Conservation (phyloP, 345 rosid species). For the Eutrema heterophyllum region DNA sequence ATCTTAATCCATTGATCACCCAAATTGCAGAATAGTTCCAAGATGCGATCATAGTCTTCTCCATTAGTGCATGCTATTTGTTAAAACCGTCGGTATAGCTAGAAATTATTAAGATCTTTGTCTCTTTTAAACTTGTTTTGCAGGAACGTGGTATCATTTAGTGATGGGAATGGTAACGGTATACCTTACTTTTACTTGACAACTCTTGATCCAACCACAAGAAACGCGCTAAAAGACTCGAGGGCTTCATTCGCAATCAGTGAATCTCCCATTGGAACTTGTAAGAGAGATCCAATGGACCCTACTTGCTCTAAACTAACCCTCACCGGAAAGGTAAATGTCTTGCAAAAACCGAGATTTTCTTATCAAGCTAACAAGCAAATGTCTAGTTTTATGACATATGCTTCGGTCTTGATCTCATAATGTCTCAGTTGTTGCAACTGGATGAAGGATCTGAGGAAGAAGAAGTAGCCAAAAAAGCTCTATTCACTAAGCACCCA, state of each 20-base stretch:
- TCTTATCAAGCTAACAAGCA: not conserved
- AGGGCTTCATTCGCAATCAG: slow-evolving; percentile 78
- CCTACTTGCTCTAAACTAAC: slow-evolving; percentile 90
- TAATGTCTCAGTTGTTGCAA: slow-evolving; percentile 43
- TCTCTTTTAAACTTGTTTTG: not conserved
- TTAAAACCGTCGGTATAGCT: not conserved
- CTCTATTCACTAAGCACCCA: slow-evolving; percentile 77
- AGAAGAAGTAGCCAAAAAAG: slow-evolving; percentile 49
- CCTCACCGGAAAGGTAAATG: slow-evolving; percentile 75
- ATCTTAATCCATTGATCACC: not conserved
- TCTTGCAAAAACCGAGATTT: not conserved
- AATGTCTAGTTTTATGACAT: not conserved
- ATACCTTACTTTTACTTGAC: slow-evolving; percentile 93
- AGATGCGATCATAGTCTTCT: no score
- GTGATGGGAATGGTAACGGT: slow-evolving; percentile 72
- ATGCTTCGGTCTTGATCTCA: not conserved
- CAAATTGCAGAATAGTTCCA: no score
- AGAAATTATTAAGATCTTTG: not conserved
- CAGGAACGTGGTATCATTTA: slow-evolving; percentile 90
- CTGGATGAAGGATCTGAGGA: slow-evolving; percentile 49
- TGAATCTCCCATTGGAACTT: slow-evolving; percentile 88
- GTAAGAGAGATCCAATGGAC: slow-evolving; percentile 81
- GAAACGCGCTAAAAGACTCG: slow-evolving; percentile 63
- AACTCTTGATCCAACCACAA: slow-evolving; percentile 89
- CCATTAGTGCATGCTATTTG: not conserved